These are phyloP conservation scores for Cercophora samala DNA, from an alignment of 495 filamentous ascomycete genomes.

Conservation along the genomic window DNA sequence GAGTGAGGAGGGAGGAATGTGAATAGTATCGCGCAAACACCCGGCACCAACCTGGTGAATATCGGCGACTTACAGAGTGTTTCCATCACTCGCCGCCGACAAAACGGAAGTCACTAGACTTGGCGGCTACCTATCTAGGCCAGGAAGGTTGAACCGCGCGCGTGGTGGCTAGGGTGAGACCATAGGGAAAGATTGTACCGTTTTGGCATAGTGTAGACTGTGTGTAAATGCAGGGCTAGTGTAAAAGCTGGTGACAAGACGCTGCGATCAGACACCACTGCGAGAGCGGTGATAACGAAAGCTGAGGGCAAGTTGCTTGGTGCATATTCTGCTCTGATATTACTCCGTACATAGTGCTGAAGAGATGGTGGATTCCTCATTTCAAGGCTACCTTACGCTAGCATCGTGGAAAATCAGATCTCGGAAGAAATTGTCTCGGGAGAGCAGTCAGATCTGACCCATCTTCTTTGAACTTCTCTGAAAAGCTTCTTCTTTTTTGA, in stretches of 20 bases:
- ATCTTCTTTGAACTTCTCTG: not conserved
- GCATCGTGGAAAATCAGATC: not conserved
- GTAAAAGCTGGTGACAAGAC: not conserved
- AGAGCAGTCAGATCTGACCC: not conserved
- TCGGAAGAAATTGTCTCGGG: not conserved
- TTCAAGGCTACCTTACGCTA: not conserved
- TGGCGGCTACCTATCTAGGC: not conserved
- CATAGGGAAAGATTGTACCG: not conserved
- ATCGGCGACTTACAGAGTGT: not conserved
- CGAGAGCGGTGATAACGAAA: not conserved
- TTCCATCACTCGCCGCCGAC: not conserved
- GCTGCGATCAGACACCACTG: not conserved
- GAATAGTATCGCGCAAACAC: not conserved
- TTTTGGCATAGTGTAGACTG: not conserved
- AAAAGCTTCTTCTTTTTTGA: not conserved
- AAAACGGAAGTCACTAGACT: not conserved
- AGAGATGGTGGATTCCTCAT: not conserved
- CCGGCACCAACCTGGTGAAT: not conserved
- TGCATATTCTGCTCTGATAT: no score
- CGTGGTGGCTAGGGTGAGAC: not conserved
- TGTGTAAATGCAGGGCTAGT: not conserved
- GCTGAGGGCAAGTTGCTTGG: no score
- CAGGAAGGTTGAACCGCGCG: slow-evolving; percentile 1
- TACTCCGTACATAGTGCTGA: no score
- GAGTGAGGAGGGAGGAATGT: not conserved